These are phyloP conservation scores for Pseudopithomyces maydicus DNA, from an alignment of 2,329 filamentous ascomycete genomes.

Conservation along the genomic window DNA sequence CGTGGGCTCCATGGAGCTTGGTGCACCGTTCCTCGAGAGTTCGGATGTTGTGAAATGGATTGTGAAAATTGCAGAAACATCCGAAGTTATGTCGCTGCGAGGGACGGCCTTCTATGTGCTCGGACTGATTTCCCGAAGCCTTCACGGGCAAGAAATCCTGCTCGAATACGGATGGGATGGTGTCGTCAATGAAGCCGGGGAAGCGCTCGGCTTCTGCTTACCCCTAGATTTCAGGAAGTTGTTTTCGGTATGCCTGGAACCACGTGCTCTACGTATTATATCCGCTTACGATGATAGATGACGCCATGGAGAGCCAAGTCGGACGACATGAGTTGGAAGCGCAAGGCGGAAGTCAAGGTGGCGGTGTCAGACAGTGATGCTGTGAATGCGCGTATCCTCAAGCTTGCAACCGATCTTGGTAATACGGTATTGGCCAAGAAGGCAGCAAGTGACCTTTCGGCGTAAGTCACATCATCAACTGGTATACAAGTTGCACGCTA, in stretches of 20 bases:
- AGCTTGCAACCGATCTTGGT: conserved; percentile 83
- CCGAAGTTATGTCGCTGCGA: conserved; percentile 88
- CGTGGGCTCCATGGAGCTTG: conserved; percentile 96
- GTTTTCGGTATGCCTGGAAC: conserved; percentile 63
- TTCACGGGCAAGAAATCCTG: conserved; percentile 90
- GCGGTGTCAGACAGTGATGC: conserved; percentile 66
- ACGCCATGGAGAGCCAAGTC: conserved; percentile 42
- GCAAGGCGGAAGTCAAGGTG: conserved; percentile 53
- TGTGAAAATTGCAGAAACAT: conserved; percentile 83
- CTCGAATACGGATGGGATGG: conserved; percentile 92
- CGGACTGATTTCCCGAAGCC: conserved; percentile 87
- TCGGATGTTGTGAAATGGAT: conserved; percentile 87
- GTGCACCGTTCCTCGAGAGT: conserved; percentile 89
- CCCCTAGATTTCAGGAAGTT: conserved; percentile 78
- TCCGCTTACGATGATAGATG: conserved; percentile 38
- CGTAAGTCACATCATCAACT: conserved; percentile 45
- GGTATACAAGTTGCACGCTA: conserved; percentile 12
- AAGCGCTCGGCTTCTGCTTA: conserved; percentile 85
- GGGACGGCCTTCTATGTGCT: conserved; percentile 97
- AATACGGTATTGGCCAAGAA: conserved; percentile 93
- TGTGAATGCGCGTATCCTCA: conserved; percentile 75
- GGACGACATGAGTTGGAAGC: conserved; percentile 37
- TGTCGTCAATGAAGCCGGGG: conserved; percentile 80
- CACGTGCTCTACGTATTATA: neutral
- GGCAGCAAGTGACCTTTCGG: conserved; percentile 77